Base-by-base conservation (phyloP, 2,329 filamentous ascomycete genomes). In the Blastomyces percursus region DNA sequence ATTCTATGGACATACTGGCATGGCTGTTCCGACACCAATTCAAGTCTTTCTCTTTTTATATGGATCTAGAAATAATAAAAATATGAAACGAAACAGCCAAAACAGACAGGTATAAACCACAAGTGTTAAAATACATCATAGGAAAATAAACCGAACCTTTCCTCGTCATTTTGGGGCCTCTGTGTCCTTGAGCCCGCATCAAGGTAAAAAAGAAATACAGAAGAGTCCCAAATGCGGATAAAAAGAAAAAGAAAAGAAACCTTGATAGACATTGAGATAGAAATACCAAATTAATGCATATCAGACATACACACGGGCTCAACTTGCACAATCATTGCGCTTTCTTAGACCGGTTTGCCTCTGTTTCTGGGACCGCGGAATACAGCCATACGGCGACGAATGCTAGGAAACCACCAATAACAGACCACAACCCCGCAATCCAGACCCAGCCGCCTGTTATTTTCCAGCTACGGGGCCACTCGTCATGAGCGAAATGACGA, bases 361-460 rank as follows among this genome's bases (percentile, higher is more conserved):
- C 55, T 57, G 42, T 40, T 19, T 42, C 61, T 35, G 74, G 68
- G 24, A 87, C 86, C 67, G 82, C 85, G 69, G 84, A 86, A 74
- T 85, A 99, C 75, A 99, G 80, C 94, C 94, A 99, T 44, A 97
- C 71, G 16, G 86, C 84, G 60, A 91, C 89, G 77, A 99, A 97
- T 0, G 80, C 84, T 66, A 97, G 67, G 83, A 92, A 99, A 8
- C 91, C 94, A 12, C 80, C 81, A 62, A 96, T 84, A 1, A 95
- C 96, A 59, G 87, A 87, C 73, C 84, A 89, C 64, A 97, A 89
- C 64, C 94, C 93, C 0, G 87, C 83, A 72, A 99, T 90, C 90
- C 93, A 97, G 12, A 93, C 91, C 90, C 91, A 97, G 2, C 91
- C 93, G 51, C 87, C 92, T 65, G 84, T 90, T 73, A 99, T 99